Evolutionary conservation across 768 basidiomycete species (phyloP).

Genomic region (Rubroboletus pulcherrimus): DNA sequence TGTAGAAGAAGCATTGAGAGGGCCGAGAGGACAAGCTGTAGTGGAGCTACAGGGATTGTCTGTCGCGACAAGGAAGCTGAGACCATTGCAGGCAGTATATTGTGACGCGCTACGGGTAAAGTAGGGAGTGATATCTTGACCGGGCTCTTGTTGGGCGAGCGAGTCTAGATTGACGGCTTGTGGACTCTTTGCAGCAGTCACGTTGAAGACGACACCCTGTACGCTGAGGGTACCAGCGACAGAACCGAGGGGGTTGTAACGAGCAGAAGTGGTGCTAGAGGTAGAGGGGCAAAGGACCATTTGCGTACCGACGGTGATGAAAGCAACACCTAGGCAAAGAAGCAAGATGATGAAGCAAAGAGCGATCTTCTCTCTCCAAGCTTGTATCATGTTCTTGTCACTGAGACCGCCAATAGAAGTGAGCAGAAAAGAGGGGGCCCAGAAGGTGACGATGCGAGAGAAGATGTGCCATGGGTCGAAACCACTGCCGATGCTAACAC

Average conservation of each 20-base stretch:
- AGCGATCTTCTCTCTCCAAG: constrained; percentile 97
- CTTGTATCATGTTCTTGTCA: constrained; percentile 74
- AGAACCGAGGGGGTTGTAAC: constrained; percentile 55
- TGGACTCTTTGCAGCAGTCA: constrained; percentile 47
- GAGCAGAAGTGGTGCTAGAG: constrained; percentile 37
- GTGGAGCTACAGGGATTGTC: constrained; percentile 66
- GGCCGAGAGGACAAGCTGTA: constrained; percentile 64
- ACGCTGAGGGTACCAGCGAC: constrained; percentile 66
- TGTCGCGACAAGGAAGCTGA: constrained; percentile 63
- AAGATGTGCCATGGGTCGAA: constrained; percentile 78
- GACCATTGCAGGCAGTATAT: constrained; percentile 60
- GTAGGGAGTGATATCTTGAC: constrained; percentile 85
- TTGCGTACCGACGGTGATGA: constrained; percentile 92
- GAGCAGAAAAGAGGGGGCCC: constrained; percentile 82
- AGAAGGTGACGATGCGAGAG: constrained; percentile 78
- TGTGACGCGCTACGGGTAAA: constrained; percentile 71
- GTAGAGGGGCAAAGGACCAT: constrained; percentile 81
- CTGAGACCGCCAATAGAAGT: constrained; percentile 73
- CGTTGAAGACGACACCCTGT: constrained; percentile 74
- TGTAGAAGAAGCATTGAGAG: constrained; percentile 53
- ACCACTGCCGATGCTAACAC: constrained; percentile 26
- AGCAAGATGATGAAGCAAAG: constrained; percentile 83
- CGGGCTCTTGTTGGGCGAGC: constrained; percentile 54
- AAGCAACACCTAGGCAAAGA: constrained; percentile 78
- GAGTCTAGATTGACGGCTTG: constrained; percentile 53